phyloP scores from a whole-genome alignment of 495 filamentous ascomycete species.

The Glarea lozoyensis region DNA sequence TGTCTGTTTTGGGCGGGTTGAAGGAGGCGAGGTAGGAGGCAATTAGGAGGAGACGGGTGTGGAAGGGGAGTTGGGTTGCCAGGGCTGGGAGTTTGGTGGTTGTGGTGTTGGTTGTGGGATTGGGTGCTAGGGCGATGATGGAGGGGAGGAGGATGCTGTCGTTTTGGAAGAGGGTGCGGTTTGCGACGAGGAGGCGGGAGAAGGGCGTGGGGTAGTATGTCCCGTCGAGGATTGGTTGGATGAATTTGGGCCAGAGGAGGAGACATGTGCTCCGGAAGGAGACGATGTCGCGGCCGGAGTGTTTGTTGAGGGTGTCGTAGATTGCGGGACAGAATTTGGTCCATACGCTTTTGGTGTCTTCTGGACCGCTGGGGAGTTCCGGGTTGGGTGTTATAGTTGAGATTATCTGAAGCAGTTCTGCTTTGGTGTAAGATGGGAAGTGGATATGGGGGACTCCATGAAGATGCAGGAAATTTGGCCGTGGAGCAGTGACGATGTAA shows the following conservation, averaged over 20 bases:
- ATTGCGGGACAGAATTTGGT: constrained; percentile 63
- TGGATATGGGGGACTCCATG: constrained; percentile 69
- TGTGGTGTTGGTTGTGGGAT: constrained; percentile 6
- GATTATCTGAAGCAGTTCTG: constrained; percentile 68
- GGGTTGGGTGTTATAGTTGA: constrained; percentile 31
- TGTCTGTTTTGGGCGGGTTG: constrained; percentile 70
- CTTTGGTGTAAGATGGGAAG: constrained; percentile 78
- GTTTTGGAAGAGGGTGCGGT: constrained; percentile 65
- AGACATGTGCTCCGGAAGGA: constrained; percentile 46
- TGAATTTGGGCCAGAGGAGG: constrained; percentile 63
- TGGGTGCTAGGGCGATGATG: constrained; percentile 41
- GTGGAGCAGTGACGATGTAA: constrained; percentile 67
- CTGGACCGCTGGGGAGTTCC: constrained; percentile 15
- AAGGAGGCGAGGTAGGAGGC: constrained; percentile 89
- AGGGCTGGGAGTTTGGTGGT: constrained; percentile 1
- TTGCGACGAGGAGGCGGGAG: constrained; percentile 65
- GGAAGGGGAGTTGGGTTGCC: constrained; percentile 57
- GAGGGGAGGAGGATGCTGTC: constrained; percentile 62
- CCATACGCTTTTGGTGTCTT: constrained; percentile 61
- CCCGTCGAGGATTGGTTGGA: constrained; percentile 53
- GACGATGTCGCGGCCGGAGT: constrained; percentile 55
- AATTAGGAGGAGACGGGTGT: constrained; percentile 72
- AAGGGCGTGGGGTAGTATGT: constrained; percentile 69
- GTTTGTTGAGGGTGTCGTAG: constrained; percentile 62
- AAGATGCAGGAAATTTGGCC: constrained; percentile 60